Percentiles rank a stretch among this genome's conserved stretches.
Conservation (phyloP, 2,329 filamentous ascomycete genomes). For the Diplodia intermedia region DNA sequence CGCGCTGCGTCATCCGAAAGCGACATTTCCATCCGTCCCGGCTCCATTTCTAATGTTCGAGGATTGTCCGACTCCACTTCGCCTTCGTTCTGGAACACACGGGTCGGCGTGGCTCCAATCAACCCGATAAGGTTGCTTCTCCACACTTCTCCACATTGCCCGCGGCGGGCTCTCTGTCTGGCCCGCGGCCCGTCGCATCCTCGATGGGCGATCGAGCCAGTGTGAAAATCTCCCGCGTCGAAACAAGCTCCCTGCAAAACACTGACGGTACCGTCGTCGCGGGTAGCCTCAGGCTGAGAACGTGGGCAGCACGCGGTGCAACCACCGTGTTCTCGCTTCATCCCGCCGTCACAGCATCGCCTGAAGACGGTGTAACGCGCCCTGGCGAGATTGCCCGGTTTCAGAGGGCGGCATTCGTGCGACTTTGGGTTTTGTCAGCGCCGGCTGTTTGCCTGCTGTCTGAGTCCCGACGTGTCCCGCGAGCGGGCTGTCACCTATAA, state of each 20-base stretch:
- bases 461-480: slow-evolving; percentile 13
- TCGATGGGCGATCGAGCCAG: slow-evolving; percentile 9
- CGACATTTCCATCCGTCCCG: background rate
- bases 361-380: slow-evolving; percentile 18
- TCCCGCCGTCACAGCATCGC: slow-evolving; percentile 26
- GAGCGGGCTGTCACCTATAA: background rate
- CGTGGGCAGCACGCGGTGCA: slow-evolving; percentile 29
- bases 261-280: slow-evolving; percentile 22
- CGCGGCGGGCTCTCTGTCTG: slow-evolving; percentile 14
- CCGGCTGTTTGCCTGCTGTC: slow-evolving; percentile 5
- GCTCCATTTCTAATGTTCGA: slow-evolving; percentile 20
- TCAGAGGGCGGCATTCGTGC: slow-evolving; percentile 10
- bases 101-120: slow-evolving; percentile 24
- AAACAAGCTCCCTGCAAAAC: slow-evolving; percentile 27
- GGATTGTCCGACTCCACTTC: slow-evolving; percentile 16
- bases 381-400: slow-evolving; percentile 10
- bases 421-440: slow-evolving; percentile 16
- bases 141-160: slow-evolving; percentile 28
- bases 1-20: slow-evolving; percentile 12
- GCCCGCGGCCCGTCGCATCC: slow-evolving; percentile 25
- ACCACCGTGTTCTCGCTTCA: slow-evolving; percentile 18
- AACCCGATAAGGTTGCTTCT: slow-evolving; percentile 22
- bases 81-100: slow-evolving; percentile 23
- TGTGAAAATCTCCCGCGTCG: slow-evolving; percentile 22
- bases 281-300: slow-evolving; percentile 30